phyloP scores from a whole-genome alignment of 2,329 filamentous ascomycete species.

The Fusarium xyrophilum region DNA sequence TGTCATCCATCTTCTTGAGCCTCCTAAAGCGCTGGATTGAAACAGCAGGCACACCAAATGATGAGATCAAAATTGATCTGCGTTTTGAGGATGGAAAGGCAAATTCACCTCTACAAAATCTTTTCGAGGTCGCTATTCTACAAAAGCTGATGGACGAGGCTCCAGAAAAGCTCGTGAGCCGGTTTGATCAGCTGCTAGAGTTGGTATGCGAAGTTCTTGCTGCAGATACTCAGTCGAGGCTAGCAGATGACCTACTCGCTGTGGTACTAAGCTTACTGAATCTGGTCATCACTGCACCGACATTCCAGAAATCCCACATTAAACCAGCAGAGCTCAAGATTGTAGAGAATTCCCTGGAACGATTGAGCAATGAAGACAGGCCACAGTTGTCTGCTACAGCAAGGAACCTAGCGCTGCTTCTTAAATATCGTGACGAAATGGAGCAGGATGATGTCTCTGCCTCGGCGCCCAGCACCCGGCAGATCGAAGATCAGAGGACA shows the following conservation, averaged over 20 bases:
- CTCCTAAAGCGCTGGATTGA: slow-evolving; percentile 66
- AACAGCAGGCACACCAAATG: slow-evolving; percentile 39
- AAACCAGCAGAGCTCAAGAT: slow-evolving; percentile 51
- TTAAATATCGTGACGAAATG: slow-evolving; percentile 63
- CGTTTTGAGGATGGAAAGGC: slow-evolving; percentile 40
- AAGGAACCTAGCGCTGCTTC: slow-evolving; percentile 61
- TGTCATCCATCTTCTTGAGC: slow-evolving; percentile 66
- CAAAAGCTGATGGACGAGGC: slow-evolving; percentile 70
- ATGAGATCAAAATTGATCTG: slow-evolving; percentile 40
- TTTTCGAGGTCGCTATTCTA: slow-evolving; percentile 67
- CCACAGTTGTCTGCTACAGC: slow-evolving; percentile 60
- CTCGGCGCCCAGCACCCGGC: slow-evolving; percentile 53
- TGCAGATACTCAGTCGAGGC: slow-evolving; percentile 50
- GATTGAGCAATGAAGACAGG: slow-evolving; percentile 49
- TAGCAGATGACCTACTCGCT: slow-evolving; percentile 57
- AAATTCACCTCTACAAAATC: slow-evolving; percentile 53
- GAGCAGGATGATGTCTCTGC: slow-evolving; percentile 52
- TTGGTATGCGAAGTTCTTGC: slow-evolving; percentile 67
- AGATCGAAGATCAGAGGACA: slow-evolving; percentile 66
- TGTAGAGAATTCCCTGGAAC: slow-evolving; percentile 58
- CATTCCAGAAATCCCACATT: slow-evolving; percentile 59
- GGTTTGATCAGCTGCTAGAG: slow-evolving; percentile 69
- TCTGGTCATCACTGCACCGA: slow-evolving; percentile 63
- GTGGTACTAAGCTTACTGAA: slow-evolving; percentile 68
- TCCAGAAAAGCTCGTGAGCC: slow-evolving; percentile 67